Percentiles rank a stretch among this genome's conserved stretches.
Evolutionary conservation across 352 stramenopile genomes (phyloP).

Genomic region (Phytopythium sindhum): DNA sequence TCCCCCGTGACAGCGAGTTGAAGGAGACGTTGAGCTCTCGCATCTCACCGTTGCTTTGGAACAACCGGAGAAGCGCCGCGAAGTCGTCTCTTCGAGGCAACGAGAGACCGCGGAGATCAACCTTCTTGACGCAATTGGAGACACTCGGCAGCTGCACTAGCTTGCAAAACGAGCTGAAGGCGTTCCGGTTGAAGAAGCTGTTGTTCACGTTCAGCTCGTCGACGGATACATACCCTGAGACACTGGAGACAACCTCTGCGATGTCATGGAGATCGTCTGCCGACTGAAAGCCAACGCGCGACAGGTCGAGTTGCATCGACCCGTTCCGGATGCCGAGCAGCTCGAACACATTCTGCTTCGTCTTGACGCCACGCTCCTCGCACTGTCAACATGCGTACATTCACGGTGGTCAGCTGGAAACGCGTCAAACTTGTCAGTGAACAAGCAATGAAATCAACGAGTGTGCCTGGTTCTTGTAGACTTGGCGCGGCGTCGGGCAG

Average conservation of each 20-base stretch:
- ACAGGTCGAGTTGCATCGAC: slow-evolving; percentile 43
- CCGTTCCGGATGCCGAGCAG: slow-evolving; percentile 34
- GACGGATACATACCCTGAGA: slow-evolving; percentile 27
- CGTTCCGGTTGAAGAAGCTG: slow-evolving; percentile 57
- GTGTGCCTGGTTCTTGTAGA: slow-evolving; percentile 43
- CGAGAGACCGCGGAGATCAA: slow-evolving; percentile 46
- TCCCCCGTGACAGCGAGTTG: slow-evolving; percentile 54
- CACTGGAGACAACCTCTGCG: slow-evolving; percentile 32
- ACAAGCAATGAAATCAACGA: background rate
- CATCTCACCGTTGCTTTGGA: slow-evolving; percentile 24
- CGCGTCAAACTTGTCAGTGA: background rate
- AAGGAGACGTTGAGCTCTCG: slow-evolving; percentile 63
- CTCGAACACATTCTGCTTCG: slow-evolving; percentile 38
- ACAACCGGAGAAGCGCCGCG: slow-evolving; percentile 28
- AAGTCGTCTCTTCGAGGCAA: slow-evolving; percentile 50
- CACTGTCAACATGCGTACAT: slow-evolving; percentile 23
- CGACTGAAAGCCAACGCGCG: slow-evolving; percentile 48
- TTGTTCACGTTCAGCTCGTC: slow-evolving; percentile 47
- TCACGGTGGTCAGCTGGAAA: background rate
- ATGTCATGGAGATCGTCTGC: slow-evolving; percentile 49
- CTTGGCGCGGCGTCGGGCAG: slow-evolving; percentile 12
- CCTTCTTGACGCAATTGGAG: slow-evolving; percentile 24
- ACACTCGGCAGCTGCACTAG: slow-evolving; percentile 36
- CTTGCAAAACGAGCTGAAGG: slow-evolving; percentile 46
- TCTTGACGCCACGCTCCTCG: slow-evolving; percentile 29